These are phyloP conservation scores for Cinnamomum chago DNA, from an alignment of 164 flowering plant genomes.

Conservation along the genomic window DNA sequence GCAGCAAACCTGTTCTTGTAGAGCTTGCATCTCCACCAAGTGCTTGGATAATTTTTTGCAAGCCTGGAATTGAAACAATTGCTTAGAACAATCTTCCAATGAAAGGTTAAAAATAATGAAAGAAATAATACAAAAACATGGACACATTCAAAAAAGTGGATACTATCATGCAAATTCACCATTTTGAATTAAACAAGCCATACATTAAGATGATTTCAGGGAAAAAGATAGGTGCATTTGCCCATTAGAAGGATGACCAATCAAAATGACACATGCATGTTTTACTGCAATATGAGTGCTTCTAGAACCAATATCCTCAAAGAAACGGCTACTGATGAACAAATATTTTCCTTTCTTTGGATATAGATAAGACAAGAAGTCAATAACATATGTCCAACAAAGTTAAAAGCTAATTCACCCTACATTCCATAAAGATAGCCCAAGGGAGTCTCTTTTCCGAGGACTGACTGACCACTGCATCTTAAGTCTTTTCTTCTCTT, in stretches of 20 bases:
- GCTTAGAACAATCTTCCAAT: background rate
- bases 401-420: too few relatives aligned
- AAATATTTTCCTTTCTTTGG: background rate
- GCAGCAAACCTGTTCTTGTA: slow-evolving; percentile 74
- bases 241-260: background rate
- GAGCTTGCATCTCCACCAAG: slow-evolving; percentile 54
- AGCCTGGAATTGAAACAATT: slow-evolving; percentile 36
- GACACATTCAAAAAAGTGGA: background rate
- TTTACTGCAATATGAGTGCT: background rate
- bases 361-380: too few relatives aligned
- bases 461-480: too few relatives aligned
- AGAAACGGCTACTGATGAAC: background rate
- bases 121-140: background rate
- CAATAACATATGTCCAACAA: too few relatives aligned
- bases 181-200: background rate
- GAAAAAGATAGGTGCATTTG: background rate
- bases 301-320: background rate
- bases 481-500: too few relatives aligned
- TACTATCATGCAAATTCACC: background rate
- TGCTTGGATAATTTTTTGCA: slow-evolving; percentile 69
- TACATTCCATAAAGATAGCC: background rate
- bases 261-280: background rate
- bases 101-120: background rate
- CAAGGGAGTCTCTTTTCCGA: background rate
- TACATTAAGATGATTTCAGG: background rate